Evolutionary conservation across 345 rosid species (phyloP), one percentile per base, ranked within the genome.

Genomic region (Hirschfeldia incana): DNA sequence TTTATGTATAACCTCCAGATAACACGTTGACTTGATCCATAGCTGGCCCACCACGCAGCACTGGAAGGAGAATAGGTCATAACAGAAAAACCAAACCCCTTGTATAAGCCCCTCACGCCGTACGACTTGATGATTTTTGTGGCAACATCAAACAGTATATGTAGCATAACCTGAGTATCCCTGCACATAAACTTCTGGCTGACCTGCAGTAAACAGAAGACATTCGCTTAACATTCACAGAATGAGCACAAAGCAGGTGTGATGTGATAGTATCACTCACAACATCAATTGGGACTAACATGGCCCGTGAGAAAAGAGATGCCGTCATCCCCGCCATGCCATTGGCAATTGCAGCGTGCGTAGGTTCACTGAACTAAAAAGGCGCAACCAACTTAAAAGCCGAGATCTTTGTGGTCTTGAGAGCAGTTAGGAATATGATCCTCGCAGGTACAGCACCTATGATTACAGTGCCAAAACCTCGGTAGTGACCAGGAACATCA

Each of bases 41-140:
- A 95, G 84, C 94, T 90, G 10, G 99, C 99, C 99, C 99, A 95
- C 99, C 99, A 95, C 49, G 90, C 98, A 65, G 99, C 99, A 85
- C 97, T 95, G 12, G 99, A 95, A 34, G 99, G 99, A 72, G 98
- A 79, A 80, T 95, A 95, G 65, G 99, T 92, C 89, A 95, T 84
- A 51, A 91, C 92, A 69, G 99, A 95, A 6, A 95, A 82, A 69
- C 98, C 97, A 84, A 95, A 93, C 32, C 99, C 98, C 83, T 98
- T 87, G 80, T 95, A 95, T 46, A 95, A 85, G 1, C 98, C 99
- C 70, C 94, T 79, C 36, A 91, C 70, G 8, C 99, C 99, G 85
- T 93, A 92, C 75, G 90, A 67, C 78, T 88, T 87, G 32, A 95
- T 76, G 69, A 95, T 83, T 77, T 90, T 90, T 30, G 93, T 90